These are phyloP conservation scores for Strobilomyces dryophilus DNA, from an alignment of 768 basidiomycete genomes.

Conservation along the genomic window DNA sequence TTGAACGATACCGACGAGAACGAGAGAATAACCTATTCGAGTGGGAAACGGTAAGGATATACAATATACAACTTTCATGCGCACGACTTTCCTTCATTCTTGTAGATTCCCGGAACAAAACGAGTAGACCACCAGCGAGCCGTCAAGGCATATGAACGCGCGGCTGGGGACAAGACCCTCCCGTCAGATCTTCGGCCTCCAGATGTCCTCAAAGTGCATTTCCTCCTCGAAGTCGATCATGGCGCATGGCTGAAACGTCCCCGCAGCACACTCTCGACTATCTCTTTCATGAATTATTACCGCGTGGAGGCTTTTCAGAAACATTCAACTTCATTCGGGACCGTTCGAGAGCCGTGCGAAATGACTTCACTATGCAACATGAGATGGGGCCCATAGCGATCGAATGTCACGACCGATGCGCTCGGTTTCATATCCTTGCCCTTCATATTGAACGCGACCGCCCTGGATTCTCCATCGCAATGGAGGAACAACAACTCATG, in stretches of 20 bases:
- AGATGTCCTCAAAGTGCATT: conserved; percentile 63
- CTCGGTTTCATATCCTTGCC: conserved; percentile 87
- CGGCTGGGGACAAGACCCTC: conserved; percentile 85
- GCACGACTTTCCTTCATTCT: conserved; percentile 10
- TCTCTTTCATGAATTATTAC: conserved; percentile 80
- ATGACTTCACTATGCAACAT: conserved; percentile 94
- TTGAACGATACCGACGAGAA: conserved; percentile 88
- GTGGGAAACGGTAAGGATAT: conserved; percentile 70
- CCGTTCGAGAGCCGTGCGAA: conserved; percentile 83
- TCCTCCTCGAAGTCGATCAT: conserved; percentile 1
- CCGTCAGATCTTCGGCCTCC: conserved; percentile 94
- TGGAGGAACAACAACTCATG: conserved; percentile 89
- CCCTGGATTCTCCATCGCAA: conserved; percentile 51
- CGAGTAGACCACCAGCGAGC: conserved; percentile 82
- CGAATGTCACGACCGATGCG: conserved; percentile 90
- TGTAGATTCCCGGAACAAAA: conserved; percentile 75
- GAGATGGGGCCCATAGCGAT: conserved; percentile 73
- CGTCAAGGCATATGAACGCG: conserved; percentile 94
- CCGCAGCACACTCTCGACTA: conserved; percentile 85
- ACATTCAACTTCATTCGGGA: conserved; percentile 88
- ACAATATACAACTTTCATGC: not conserved
- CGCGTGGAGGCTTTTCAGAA: conserved; percentile 60
- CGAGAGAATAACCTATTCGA: conserved; percentile 83
- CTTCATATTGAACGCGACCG: conserved; percentile 62
- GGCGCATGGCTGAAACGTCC: not conserved